These are phyloP conservation scores for Starmera quercuum DNA, from an alignment of 805 yeast genomes.

Conservation along the genomic window DNA sequence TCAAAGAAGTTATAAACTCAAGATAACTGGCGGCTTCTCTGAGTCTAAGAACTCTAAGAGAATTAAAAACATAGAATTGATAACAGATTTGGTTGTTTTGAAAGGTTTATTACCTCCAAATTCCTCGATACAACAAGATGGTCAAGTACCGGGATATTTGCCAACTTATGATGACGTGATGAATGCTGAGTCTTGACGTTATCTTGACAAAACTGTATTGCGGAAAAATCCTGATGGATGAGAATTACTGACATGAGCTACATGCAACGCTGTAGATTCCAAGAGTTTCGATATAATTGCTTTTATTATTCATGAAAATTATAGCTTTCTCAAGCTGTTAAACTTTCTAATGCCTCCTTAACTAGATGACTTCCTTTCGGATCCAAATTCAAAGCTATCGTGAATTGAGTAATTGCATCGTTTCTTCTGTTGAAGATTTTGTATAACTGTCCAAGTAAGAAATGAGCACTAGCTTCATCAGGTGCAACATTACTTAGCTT, in stretches of 20 bases:
- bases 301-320: no score
- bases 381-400: slow-evolving; percentile 83
- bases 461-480: slow-evolving; percentile 91
- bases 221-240: no score
- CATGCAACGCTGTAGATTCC: no score
- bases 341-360: slow-evolving; percentile 69
- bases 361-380: slow-evolving; percentile 88
- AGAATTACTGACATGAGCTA: no score
- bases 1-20: slow-evolving; percentile 33
- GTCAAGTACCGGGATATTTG: slow-evolving; percentile 2
- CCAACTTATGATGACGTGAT: slow-evolving; percentile 7
- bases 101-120: slow-evolving; percentile 7
- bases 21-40: slow-evolving; percentile 24
- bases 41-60: background rate
- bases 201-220: no score
- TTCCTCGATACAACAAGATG: background rate
- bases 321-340: slow-evolving; percentile 3
- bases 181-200: background rate
- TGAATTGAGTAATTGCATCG: slow-evolving; percentile 78
- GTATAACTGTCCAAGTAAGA: slow-evolving; percentile 79
- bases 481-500: slow-evolving; percentile 72
- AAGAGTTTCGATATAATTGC: no score
- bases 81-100: slow-evolving; percentile 1
- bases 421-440: slow-evolving; percentile 65
- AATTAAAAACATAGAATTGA: background rate